Evolutionary conservation across 306 rosid species (phyloP), one percentile per base, ranked within the genome.

Genomic region (Cucurbita moschata): DNA sequence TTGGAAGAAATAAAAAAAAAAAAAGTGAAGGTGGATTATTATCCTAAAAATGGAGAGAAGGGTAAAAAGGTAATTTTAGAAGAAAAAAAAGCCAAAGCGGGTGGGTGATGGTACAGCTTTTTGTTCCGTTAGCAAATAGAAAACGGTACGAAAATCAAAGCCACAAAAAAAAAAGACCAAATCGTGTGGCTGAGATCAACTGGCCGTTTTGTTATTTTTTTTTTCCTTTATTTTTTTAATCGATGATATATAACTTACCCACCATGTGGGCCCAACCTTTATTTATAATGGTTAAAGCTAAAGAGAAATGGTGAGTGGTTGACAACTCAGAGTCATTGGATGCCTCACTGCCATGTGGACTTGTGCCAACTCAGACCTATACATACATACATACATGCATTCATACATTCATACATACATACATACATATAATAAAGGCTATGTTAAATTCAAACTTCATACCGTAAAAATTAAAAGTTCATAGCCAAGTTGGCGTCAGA

Each of bases 251-350:
- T 30, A 30, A 30, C 35, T 30, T 30, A 30, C 35, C 35, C 35
- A 30, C 35, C 51, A 66, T 5, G 55, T 67, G 53, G 72, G 72
- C 12, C 72, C 21, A 19, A 42, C 23, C 16, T 18, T 40, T 65
- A 0, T 60, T 43, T 42, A 30, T 2, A 30, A 30, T 42, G 19
- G 47, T 42, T 2, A 10, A 66, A 67, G 44, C 15, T 8, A 43
- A 44, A 18, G 5, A 12, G 30, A 8, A 21, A 44, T 1, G 46
- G 13, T 8, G 37, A 51, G 60, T 83, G 80, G 40, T 5, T 4
- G 74, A 83, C 92, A 87, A 83, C 88, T 85, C 87, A 82, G 69
- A n/a, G 68, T 59, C 82, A 68, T 75, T 70, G 80, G 80, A 86
- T 81, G 54, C 38, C 30, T 65, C 72, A 44, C 55, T 44, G 70